Evolutionary conservation across 1,139 yeast species (phyloP), one percentile per base, ranked within the genome.

Genomic region (Geotrichum reessii): DNA sequence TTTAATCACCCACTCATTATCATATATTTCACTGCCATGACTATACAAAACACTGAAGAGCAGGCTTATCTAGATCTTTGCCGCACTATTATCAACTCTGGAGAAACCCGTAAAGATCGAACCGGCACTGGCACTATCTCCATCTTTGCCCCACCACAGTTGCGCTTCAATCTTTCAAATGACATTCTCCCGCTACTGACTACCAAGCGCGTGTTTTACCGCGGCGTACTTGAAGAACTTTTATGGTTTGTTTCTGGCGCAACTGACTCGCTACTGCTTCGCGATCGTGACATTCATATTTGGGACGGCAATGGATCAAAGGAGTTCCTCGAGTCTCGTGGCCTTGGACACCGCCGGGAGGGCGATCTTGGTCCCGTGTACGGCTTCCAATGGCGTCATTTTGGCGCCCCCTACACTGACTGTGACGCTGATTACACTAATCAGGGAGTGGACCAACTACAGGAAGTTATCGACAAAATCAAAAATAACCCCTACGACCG

Each of bases 261-360:
- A 64, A 93, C 99, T 0, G 96, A 92, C 70, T 95, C 95, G 27
- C 86, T 85, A 65, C 78, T 81, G 64, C 77, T 93, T 52, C 76
- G 86, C 21, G 95, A 86, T 3, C 81, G 87, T 65, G 97, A 96
- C 33, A 95, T 93, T 22, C 91, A 84, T 69, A 93, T 93, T 59
- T 93, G 99, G 99, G 98, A 95, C 72, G 99, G 99, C 22, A 95
- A 93, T 70, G 99, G 99, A n/a, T 87, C 96, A 31, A 79, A 97
- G 63, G 96, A 90, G 73, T 93, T 83, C 71, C 77, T 93, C 60
- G 98, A 93, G 70, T 80, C 83, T 11, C 75, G 91, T 48, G 99
- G 99, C 0, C 79, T 93, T 53, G 78, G 80, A 0, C 79, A 88
- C 61, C 84, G 97, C 68, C 79, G 93, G 63, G 97, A 84, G 67